phyloP scores from a whole-genome alignment of 2,329 filamentous ascomycete species.

The Cytospora mali region DNA sequence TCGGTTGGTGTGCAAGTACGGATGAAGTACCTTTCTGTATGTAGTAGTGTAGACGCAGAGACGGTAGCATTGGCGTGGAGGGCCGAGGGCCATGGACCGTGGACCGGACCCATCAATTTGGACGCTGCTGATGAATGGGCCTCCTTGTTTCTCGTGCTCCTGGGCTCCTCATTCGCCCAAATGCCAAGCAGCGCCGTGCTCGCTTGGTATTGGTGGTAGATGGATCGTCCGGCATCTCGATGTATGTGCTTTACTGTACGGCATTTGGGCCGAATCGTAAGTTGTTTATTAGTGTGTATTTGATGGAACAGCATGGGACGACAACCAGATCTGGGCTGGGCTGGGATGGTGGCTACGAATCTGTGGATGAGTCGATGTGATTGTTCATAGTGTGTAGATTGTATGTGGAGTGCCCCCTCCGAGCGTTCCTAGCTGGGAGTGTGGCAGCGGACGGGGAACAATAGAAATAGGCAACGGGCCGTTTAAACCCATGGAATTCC shows the following conservation, averaged over 20 bases:
- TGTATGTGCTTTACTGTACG: too few relatives aligned
- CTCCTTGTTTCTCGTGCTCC: background rate
- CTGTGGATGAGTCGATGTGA: background rate
- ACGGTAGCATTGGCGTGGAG: background rate
- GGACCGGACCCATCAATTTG: too few relatives aligned
- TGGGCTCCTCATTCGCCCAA: background rate
- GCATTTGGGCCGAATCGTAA: background rate
- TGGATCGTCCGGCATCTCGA: slow-evolving; percentile 1
- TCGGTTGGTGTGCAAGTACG: background rate
- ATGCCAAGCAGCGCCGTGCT: background rate
- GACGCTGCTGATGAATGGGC: too few relatives aligned
- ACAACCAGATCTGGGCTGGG: background rate
- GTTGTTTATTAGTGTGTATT: background rate
- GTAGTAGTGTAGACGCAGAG: background rate
- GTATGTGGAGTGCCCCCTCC: background rate
- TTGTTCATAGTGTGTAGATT: slow-evolving; percentile 1
- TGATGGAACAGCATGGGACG: background rate
- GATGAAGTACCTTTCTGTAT: background rate
- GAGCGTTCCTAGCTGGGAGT: background rate
- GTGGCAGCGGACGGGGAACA: background rate
- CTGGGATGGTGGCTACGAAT: background rate
- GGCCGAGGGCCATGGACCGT: background rate
- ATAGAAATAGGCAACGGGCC: background rate
- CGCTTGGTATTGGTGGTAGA: background rate
- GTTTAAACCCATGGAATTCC: background rate